Evolutionary conservation across 345 rosid genomes (phyloP).

Genomic region (Orychophragmus violaceus): DNA sequence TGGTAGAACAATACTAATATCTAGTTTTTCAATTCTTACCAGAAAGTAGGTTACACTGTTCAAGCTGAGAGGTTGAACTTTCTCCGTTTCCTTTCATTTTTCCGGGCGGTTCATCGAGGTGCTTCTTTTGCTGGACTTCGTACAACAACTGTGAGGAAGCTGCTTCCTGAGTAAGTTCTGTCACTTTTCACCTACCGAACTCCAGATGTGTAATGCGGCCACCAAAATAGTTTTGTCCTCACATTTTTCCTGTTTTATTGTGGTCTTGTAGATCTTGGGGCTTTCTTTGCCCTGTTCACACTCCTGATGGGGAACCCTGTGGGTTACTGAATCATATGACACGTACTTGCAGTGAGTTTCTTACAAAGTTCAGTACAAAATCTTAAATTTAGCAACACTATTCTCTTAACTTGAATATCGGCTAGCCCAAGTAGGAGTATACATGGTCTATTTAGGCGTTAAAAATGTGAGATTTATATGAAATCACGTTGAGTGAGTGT

Average conservation of each 20-base stretch:
- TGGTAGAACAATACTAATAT: constrained; percentile 6
- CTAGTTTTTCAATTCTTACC: background rate
- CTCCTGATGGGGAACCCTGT: constrained; percentile 99
- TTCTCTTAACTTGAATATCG: background rate
- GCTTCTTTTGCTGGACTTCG: constrained; percentile 97
- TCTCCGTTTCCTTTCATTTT: constrained; percentile 84
- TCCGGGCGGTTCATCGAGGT: constrained; percentile 93
- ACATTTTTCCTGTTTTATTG: constrained; percentile 2
- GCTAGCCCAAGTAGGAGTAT: background rate
- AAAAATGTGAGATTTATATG: background rate
- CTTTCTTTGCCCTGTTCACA: constrained; percentile 96
- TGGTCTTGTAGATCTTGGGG: constrained; percentile 81
- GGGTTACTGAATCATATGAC: constrained; percentile 97
- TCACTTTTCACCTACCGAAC: background rate
- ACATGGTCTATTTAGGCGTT: background rate
- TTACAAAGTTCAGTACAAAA: background rate
- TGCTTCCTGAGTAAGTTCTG: constrained; percentile 84
- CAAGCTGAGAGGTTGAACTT: constrained; percentile 98
- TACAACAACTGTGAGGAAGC: constrained; percentile 91
- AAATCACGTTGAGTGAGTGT: background rate
- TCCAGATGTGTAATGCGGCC: constrained; percentile 6
- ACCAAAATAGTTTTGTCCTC: background rate
- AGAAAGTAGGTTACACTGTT: constrained; percentile 96
- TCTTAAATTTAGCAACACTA: background rate
- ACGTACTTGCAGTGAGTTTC: constrained; percentile 62